Evolutionary conservation across 139 green algal genomes (phyloP).

Genomic region (Limnomonas spitsbergensis): DNA sequence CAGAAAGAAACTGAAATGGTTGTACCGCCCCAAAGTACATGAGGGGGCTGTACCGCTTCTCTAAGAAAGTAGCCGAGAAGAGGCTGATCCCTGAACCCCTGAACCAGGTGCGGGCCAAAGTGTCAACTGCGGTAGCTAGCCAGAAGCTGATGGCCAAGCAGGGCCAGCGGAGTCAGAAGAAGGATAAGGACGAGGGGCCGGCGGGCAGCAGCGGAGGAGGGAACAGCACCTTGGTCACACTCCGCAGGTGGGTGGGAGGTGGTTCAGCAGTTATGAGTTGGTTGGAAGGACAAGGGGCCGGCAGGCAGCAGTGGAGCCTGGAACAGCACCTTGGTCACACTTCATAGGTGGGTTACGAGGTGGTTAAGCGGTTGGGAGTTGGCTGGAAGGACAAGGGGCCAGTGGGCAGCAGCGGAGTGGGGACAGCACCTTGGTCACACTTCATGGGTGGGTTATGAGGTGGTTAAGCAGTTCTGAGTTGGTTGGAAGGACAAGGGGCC

Average conservation of each 20-base stretch:
- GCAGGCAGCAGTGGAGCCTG: background rate
- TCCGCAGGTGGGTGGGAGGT: background rate
- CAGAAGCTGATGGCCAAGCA: slow-evolving; percentile 6
- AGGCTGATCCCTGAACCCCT: too few species aligned
- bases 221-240: slow-evolving; percentile 1
- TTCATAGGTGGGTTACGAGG: background rate
- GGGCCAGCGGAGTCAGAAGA: slow-evolving; percentile 11
- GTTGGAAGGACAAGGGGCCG: slow-evolving; percentile 4
- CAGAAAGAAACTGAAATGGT: too few species aligned
- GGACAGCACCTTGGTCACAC: background rate
- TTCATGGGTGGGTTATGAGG: too few species aligned
- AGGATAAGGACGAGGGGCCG: slow-evolving; percentile 5
- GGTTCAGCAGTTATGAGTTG: too few species aligned
- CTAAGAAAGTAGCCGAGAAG: too few species aligned
- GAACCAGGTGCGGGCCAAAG: background rate
- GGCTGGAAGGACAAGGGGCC: slow-evolving; percentile 7
- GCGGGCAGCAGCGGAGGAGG: background rate
- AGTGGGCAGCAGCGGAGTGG: background rate
- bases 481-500: too few species aligned
- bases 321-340: slow-evolving; percentile 1
- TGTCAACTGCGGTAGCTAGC: background rate
- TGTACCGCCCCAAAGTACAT: too few species aligned
- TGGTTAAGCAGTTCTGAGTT: too few species aligned
- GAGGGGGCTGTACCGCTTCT: too few species aligned
- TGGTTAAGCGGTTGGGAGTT: too few species aligned